Percentiles rank a stretch among this genome's conserved stretches.
phyloP scores from a whole-genome alignment of 1,284 basidiomycete genomes.

The Polyporus tsugae region DNA sequence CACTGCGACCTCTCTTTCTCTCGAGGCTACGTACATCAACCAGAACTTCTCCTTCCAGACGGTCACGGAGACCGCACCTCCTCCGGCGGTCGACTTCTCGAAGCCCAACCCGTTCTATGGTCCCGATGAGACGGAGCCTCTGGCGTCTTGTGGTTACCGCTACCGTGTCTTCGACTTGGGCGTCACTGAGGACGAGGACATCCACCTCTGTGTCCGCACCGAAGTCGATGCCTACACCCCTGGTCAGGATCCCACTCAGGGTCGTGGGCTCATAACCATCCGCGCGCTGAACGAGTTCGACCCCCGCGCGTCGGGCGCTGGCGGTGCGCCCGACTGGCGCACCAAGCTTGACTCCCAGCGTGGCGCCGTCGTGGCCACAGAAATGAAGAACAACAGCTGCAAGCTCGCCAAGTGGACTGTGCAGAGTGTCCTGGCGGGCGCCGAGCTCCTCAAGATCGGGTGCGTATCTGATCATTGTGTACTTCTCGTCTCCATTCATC shows the following conservation, averaged over 20 bases:
- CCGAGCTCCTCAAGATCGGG: slow-evolving; percentile 98
- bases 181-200: slow-evolving; percentile 88
- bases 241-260: slow-evolving; percentile 69
- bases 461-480: slow-evolving; percentile 49
- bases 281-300: slow-evolving; percentile 99
- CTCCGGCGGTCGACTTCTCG: slow-evolving; percentile 74
- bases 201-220: slow-evolving; percentile 93
- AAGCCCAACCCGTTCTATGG: slow-evolving; percentile 97
- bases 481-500: background rate
- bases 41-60: slow-evolving; percentile 99
- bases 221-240: slow-evolving; percentile 93
- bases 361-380: slow-evolving; percentile 97
- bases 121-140: slow-evolving; percentile 91
- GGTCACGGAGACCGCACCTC: slow-evolving; percentile 77
- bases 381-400: slow-evolving; percentile 99
- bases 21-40: slow-evolving; percentile 99
- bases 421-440: slow-evolving; percentile 95
- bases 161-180: slow-evolving; percentile 97
- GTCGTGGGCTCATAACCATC: slow-evolving; percentile 89
- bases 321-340: slow-evolving; percentile 97
- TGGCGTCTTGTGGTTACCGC: slow-evolving; percentile 95
- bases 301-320: slow-evolving; percentile 88
- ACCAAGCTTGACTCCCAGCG: slow-evolving; percentile 95
- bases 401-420: slow-evolving; percentile 99
- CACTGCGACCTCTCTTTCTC: slow-evolving; percentile 90